phyloP scores from a whole-genome alignment of 306 rosid species.

The Vachellia pachyceras region DNA sequence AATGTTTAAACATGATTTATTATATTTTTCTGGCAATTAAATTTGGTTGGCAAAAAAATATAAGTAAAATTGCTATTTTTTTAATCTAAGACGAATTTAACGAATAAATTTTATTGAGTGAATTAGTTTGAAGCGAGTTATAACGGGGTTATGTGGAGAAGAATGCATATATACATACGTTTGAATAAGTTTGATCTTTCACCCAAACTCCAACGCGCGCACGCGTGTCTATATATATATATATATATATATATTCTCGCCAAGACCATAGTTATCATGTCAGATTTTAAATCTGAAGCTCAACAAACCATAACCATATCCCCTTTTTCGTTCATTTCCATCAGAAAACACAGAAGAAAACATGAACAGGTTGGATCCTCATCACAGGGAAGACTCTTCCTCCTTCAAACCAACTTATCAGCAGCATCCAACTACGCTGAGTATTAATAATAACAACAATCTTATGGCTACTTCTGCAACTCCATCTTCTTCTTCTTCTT shows the following conservation, averaged over 20 bases:
- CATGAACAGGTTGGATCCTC: conserved; percentile 63
- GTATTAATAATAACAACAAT: neutral
- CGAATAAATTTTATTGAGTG: too few relatives aligned
- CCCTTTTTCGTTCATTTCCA: conserved; percentile 7
- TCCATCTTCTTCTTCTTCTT: conserved; percentile 33
- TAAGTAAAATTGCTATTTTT: too few relatives aligned
- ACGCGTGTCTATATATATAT: neutral
- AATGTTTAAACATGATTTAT: too few relatives aligned
- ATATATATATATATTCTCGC: conserved; percentile 9
- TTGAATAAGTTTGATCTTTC: conserved; percentile 1
- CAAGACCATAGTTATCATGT: conserved; percentile 39
- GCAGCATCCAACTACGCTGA: conserved; percentile 47
- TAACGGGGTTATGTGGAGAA: too few relatives aligned
- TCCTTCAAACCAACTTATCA: conserved; percentile 63
- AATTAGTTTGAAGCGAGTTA: too few relatives aligned
- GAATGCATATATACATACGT: too few relatives aligned
- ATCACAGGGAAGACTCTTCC: conserved; percentile 53
- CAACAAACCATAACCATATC: conserved; percentile 42
- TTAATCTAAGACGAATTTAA: too few relatives aligned
- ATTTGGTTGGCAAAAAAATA: too few relatives aligned
- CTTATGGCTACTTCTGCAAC: conserved; percentile 37
- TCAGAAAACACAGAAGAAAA: neutral
- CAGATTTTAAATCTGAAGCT: conserved; percentile 29
- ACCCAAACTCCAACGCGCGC: conserved; percentile 19
- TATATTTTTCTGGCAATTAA: too few relatives aligned